phyloP scores from a whole-genome alignment of 2,329 filamentous ascomycete species.

The Aspergillus caelatus region DNA sequence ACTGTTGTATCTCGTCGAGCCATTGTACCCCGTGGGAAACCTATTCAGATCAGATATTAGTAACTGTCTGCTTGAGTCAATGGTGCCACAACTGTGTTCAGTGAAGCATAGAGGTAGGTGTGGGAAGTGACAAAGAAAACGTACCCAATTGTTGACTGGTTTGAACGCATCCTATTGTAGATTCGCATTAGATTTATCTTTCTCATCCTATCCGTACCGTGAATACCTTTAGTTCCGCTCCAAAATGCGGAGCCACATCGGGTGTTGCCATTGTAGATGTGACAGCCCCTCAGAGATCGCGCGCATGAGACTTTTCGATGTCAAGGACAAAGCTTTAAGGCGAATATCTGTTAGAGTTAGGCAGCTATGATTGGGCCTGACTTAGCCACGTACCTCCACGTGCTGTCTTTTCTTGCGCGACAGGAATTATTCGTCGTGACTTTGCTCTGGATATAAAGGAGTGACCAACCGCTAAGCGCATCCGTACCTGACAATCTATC shows the following conservation, averaged over 20 bases:
- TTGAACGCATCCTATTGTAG: constrained; percentile 85
- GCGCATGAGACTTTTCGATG: constrained; percentile 28
- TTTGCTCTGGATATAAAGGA: neutral
- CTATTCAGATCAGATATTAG: constrained; percentile 39
- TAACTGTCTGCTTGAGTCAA: neutral
- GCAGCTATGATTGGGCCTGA: constrained; percentile 1
- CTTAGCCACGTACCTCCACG: constrained; percentile 9
- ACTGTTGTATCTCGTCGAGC: constrained; percentile 95
- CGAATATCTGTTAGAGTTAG: constrained; percentile 3
- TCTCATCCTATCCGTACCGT: neutral
- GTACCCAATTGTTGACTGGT: constrained; percentile 84
- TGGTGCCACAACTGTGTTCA: neutral
- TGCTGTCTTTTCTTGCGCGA: neutral
- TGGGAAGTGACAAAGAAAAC: constrained; percentile 24
- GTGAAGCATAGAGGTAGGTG: neutral
- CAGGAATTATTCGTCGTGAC: neutral
- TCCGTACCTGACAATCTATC: constrained; percentile 6
- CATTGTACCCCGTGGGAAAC: constrained; percentile 85
- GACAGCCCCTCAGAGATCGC: constrained; percentile 18
- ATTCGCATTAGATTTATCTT: neutral
- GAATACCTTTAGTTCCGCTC: constrained; percentile 85
- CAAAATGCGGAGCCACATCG: constrained; percentile 83
- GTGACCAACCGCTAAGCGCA: neutral
- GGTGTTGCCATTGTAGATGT: constrained; percentile 71
- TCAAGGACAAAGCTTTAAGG: constrained; percentile 4